phyloP scores from a whole-genome alignment of 139 green algal genomes.

The Penium margaritaceum region DNA sequence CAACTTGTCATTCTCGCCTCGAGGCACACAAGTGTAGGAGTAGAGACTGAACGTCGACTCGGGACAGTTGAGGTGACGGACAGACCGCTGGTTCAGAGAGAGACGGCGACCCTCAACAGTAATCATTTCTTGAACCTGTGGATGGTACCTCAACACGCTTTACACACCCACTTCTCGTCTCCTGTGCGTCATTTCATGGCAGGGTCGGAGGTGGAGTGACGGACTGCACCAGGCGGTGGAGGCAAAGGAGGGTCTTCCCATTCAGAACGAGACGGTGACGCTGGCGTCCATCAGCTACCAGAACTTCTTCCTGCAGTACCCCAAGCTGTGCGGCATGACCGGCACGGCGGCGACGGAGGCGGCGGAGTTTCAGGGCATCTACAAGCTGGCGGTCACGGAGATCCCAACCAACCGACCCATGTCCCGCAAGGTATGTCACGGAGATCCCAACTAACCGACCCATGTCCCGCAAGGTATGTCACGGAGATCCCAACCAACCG shows the following conservation, averaged over 20 bases:
- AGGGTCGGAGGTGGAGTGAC: slow-evolving; percentile 79
- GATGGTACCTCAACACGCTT: no score
- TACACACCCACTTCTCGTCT: no score
- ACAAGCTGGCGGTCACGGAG: slow-evolving; percentile 80
- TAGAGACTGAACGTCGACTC: no score
- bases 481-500: slow-evolving; percentile 70
- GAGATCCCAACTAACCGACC: slow-evolving; percentile 67
- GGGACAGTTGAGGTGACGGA: no score
- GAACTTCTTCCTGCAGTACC: slow-evolving; percentile 74
- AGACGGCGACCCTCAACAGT: no score
- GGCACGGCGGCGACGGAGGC: slow-evolving; percentile 84
- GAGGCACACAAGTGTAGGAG: no score
- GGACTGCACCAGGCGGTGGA: slow-evolving; percentile 92
- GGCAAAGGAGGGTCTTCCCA: slow-evolving; percentile 90
- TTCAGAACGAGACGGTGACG: slow-evolving; percentile 91
- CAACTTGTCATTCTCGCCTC: no score
- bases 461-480: slow-evolving; percentile 55
- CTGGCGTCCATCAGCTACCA: slow-evolving; percentile 93
- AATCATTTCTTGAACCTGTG: no score
- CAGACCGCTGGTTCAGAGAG: no score
- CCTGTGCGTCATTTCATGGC: not conserved
- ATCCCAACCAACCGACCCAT: slow-evolving; percentile 64
- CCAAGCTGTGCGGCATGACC: slow-evolving; percentile 59
- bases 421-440: slow-evolving; percentile 39
- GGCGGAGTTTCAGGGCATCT: slow-evolving; percentile 89